phyloP scores from a whole-genome alignment of 352 stramenopile genomes.

The Pythium insidiosum region DNA sequence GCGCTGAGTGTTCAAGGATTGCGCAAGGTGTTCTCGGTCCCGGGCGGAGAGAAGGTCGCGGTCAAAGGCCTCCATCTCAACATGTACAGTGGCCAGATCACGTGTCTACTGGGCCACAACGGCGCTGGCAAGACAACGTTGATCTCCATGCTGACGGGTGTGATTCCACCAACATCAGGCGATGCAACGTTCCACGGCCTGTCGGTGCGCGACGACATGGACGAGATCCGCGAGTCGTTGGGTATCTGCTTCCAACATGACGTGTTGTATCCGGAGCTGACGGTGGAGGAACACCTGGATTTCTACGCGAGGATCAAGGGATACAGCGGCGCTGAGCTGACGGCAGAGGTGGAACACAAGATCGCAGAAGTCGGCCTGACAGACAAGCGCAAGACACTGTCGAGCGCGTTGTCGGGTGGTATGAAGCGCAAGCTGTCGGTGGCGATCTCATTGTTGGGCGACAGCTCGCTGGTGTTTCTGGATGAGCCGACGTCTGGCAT shows the following conservation, averaged over 20 bases:
- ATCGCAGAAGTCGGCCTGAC: constrained; percentile 30
- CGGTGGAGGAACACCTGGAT: constrained; percentile 39
- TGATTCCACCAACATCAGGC: constrained; percentile 19
- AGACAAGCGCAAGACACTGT: constrained; percentile 26
- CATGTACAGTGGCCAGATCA: constrained; percentile 87
- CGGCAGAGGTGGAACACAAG: constrained; percentile 12
- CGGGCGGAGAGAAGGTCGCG: constrained; percentile 51
- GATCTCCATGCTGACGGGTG: constrained; percentile 80
- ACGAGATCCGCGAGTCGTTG: constrained; percentile 39
- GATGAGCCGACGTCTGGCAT: constrained; percentile 17
- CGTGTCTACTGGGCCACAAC: constrained; percentile 84
- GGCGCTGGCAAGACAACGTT: constrained; percentile 80
- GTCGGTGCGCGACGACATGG: constrained; percentile 35
- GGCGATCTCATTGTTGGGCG: constrained; percentile 69
- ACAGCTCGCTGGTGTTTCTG: constrained; percentile 18
- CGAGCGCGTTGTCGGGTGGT: constrained; percentile 45
- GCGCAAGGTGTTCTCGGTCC: constrained; percentile 41
- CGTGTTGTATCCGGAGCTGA: constrained; percentile 47
- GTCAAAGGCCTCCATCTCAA: constrained; percentile 63
- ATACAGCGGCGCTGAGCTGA: constrained; percentile 10
- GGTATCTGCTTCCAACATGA: constrained; percentile 67
- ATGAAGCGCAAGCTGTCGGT: constrained; percentile 84
- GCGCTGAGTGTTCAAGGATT: constrained; percentile 25
- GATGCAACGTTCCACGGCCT: constrained; percentile 24
- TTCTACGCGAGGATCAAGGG: constrained; percentile 40